Conservation (phyloP, 331 rosid species). For the Quercus tomentella region DNA sequence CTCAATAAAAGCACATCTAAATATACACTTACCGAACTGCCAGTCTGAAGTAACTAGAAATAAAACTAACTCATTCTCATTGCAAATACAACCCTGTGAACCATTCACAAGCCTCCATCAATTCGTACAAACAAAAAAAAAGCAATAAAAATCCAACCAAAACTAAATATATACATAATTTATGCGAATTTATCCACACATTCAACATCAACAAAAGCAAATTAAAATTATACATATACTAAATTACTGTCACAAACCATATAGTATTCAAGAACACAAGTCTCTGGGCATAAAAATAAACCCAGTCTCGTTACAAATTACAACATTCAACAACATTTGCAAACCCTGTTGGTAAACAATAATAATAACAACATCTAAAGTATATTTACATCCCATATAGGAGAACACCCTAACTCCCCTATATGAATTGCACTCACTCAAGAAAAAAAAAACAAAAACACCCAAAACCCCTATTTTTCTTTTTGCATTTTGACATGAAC, state of each 20-base stretch:
- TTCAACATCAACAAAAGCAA: background rate
- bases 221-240: background rate
- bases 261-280: slow-evolving; percentile 2
- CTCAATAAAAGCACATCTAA: too few species aligned
- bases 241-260: background rate
- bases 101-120: too few species aligned
- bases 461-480: slow-evolving; percentile 1
- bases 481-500: slow-evolving; percentile 26
- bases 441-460: background rate
- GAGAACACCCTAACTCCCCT: slow-evolving; percentile 24
- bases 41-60: background rate
- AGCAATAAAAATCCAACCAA: too few species aligned
- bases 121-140: background rate
- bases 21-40: background rate
- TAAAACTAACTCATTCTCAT: background rate
- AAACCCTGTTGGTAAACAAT: slow-evolving; percentile 23
- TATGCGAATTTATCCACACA: background rate
- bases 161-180: background rate
- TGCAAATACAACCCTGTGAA: background rate
- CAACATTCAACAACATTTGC: slow-evolving; percentile 33
- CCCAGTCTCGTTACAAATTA: slow-evolving; percentile 35
- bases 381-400: slow-evolving; percentile 51
- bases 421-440: slow-evolving; percentile 3
- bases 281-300: slow-evolving; percentile 1
- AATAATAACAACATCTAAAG: slow-evolving; percentile 13